Percentiles rank a stretch among this genome's conserved stretches.
phyloP scores from a whole-genome alignment of 2,329 filamentous ascomycete genomes.

The Malbranchea cinnamomea region DNA sequence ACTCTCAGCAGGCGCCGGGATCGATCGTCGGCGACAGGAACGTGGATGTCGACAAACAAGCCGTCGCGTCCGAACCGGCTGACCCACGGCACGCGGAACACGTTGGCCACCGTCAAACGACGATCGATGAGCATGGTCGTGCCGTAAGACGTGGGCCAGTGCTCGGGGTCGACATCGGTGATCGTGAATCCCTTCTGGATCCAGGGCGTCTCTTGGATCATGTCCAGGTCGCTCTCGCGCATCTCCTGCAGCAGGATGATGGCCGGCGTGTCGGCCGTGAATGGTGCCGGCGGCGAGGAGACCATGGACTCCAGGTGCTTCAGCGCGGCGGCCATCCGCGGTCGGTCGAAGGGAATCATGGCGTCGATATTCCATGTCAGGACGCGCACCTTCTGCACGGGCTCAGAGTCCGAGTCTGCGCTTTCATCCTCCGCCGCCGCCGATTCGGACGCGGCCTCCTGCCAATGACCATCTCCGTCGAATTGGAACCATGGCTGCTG shows the following conservation, averaged over 20 bases:
- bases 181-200: conserved; percentile 32
- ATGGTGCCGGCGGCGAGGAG: conserved; percentile 6
- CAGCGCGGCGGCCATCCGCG: conserved; percentile 30
- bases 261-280: conserved; percentile 11
- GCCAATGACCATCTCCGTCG: background rate
- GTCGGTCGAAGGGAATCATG: conserved; percentile 20
- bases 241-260: conserved; percentile 41
- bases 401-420: background rate
- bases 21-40: background rate
- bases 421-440: too few relatives aligned
- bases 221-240: conserved; percentile 27
- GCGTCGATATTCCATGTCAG: conserved; percentile 36
- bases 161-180: conserved; percentile 33
- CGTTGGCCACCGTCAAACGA: conserved; percentile 18
- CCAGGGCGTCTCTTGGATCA: conserved; percentile 32
- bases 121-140: conserved; percentile 33
- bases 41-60: conserved; percentile 35
- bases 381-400: conserved; percentile 1
- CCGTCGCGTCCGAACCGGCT: conserved; percentile 39
- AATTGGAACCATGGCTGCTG: background rate
- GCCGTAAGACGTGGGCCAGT: conserved; percentile 36
- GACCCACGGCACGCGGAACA: conserved; percentile 36
- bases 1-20: conserved; percentile 13
- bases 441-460: too few relatives aligned
- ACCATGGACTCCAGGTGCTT: conserved; percentile 21